phyloP scores from a whole-genome alignment of 768 basidiomycete species.

The Mrakia gelida region DNA sequence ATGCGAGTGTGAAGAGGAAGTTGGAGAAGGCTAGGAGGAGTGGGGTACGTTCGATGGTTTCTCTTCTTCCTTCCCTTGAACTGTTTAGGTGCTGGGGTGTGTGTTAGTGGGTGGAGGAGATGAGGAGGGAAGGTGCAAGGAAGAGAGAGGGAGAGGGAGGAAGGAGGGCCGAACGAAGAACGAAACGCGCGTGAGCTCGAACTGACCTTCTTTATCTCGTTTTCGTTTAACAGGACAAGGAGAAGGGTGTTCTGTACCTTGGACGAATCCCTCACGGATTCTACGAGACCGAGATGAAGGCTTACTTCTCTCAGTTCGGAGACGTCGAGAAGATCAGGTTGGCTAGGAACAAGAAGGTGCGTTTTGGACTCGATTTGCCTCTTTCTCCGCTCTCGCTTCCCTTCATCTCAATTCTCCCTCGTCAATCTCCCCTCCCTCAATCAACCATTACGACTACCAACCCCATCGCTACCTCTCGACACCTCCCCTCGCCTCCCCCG shows the following conservation, averaged over 20 bases:
- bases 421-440: too few species aligned
- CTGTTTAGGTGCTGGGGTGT: background rate
- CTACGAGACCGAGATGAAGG: slow-evolving; percentile 88
- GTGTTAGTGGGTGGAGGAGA: too few species aligned
- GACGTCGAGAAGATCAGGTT: slow-evolving; percentile 78
- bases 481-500: background rate
- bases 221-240: slow-evolving; percentile 52
- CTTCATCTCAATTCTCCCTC: too few species aligned
- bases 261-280: slow-evolving; percentile 94
- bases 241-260: slow-evolving; percentile 80
- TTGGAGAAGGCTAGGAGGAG: slow-evolving; percentile 57
- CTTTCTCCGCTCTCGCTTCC: slow-evolving; percentile 38
- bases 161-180: background rate
- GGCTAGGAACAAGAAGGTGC: slow-evolving; percentile 85
- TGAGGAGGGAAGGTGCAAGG: background rate
- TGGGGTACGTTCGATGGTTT: slow-evolving; percentile 52
- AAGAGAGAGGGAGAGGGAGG: background rate
- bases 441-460: too few species aligned
- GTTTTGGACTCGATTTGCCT: slow-evolving; percentile 4
- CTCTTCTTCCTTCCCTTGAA: background rate
- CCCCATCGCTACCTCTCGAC: background rate
- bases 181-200: background rate
- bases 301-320: slow-evolving; percentile 94
- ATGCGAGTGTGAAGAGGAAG: slow-evolving; percentile 63
- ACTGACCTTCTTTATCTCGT: background rate